Percentiles rank a stretch among this genome's conserved stretches.
phyloP scores from a whole-genome alignment of 1,284 basidiomycete species.

The Sporisorium scitamineum region DNA sequence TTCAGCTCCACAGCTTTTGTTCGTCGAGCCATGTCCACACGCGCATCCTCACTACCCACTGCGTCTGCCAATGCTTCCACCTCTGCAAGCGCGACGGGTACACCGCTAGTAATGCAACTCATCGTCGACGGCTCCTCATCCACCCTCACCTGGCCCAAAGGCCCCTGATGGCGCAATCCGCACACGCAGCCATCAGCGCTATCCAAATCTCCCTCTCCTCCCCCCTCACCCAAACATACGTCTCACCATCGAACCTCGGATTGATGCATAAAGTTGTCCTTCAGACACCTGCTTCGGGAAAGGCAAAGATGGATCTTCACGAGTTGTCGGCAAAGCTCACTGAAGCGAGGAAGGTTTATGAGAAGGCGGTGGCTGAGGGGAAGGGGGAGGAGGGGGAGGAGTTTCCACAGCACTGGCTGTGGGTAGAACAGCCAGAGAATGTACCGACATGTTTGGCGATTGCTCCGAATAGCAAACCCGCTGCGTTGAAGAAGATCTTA shows the following conservation, averaged over 20 bases:
- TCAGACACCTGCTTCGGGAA: conserved; percentile 56
- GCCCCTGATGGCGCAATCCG: conserved; percentile 75
- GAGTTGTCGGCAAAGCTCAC: conserved; percentile 65
- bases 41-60: neutral
- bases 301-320: conserved; percentile 50
- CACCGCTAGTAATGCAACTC: conserved; percentile 67
- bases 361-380: conserved; percentile 11
- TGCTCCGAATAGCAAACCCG: conserved; percentile 73
- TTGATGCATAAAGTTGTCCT: conserved; percentile 66
- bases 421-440: conserved; percentile 75
- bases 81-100: neutral
- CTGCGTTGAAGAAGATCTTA: conserved; percentile 70
- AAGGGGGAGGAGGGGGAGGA: conserved; percentile 21
- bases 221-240: conserved; percentile 41
- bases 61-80: conserved; percentile 1
- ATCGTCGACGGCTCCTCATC: conserved; percentile 52
- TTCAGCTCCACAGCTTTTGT: neutral
- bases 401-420: conserved; percentile 71
- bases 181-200: conserved; percentile 73
- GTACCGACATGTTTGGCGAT: conserved; percentile 74
- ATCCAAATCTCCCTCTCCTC: conserved; percentile 33
- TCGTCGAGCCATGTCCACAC: conserved; percentile 18
- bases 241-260: conserved; percentile 35
- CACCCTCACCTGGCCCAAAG: conserved; percentile 72
- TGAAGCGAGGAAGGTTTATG: conserved; percentile 26